Conservation (phyloP, 73 alveolate genomes). For the Blepharisma stoltei region DNA sequence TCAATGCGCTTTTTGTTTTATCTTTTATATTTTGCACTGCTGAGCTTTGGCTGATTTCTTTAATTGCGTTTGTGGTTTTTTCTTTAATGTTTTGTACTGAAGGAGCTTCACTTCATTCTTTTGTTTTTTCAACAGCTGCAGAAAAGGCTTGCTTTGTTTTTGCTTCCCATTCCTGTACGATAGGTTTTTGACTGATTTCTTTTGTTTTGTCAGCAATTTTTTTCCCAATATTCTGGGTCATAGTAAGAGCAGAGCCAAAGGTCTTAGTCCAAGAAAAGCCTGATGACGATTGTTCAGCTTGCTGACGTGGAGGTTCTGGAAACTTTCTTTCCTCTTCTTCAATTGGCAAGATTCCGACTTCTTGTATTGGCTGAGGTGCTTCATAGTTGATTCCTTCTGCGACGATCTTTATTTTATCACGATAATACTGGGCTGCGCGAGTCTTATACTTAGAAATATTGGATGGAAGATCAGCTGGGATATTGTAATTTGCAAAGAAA, state of each 20-base stretch:
- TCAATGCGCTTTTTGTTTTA: too few species aligned
- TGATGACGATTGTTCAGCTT: too few species aligned
- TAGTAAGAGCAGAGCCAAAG: not conserved
- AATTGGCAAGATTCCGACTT: not conserved
- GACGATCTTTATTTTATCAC: not conserved
- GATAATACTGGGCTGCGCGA: slow-evolving; percentile 1
- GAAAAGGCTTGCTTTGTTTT: not conserved
- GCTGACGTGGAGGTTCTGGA: not conserved
- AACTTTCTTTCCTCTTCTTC: not conserved
- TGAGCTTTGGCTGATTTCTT: too few species aligned
- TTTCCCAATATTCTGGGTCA: not conserved
- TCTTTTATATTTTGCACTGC: too few species aligned
- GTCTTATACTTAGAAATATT: not conserved
- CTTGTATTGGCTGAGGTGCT: not conserved
- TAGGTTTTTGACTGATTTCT: not conserved
- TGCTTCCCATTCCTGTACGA: not conserved
- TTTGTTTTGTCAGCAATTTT: not conserved
- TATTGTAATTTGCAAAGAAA: slow-evolving; percentile 56
- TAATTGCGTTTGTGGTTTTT: too few species aligned
- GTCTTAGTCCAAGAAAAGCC: too few species aligned
- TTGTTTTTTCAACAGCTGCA: not conserved
- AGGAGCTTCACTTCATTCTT: not conserved
- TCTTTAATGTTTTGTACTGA: too few species aligned
- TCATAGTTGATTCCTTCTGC: slow-evolving; percentile 21
- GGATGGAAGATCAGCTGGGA: not conserved